These are phyloP conservation scores for Entoloma clypeatum DNA, from an alignment of 1,284 basidiomycete genomes.

Conservation along the genomic window DNA sequence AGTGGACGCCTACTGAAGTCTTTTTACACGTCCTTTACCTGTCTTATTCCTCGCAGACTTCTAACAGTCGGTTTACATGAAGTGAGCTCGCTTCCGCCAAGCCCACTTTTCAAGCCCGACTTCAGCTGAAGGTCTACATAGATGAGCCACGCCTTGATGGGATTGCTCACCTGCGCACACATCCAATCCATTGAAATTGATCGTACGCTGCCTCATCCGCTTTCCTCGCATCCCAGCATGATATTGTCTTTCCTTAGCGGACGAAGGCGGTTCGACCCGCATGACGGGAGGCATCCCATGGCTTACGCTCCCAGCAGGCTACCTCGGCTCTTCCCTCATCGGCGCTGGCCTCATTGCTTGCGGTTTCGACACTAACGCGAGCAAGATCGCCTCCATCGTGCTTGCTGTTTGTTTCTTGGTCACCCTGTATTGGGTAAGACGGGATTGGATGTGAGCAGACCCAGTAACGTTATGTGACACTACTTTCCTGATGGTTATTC, in stretches of 20 bases:
- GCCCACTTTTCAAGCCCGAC: no score
- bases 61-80: slow-evolving; percentile 91
- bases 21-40: neutral
- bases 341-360: slow-evolving; percentile 89
- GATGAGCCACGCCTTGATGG: slow-evolving; percentile 83
- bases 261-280: slow-evolving; percentile 89
- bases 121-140: slow-evolving; percentile 30
- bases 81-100: slow-evolving; percentile 37
- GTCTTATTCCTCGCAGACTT: slow-evolving; percentile 47
- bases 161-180: slow-evolving; percentile 84
- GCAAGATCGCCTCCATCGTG: slow-evolving; percentile 83
- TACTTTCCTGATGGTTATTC: neutral
- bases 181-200: slow-evolving; percentile 88
- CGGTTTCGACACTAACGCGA: slow-evolving; percentile 92
- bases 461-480: slow-evolving; percentile 1
- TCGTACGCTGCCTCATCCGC: slow-evolving; percentile 44
- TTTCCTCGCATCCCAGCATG: no score
- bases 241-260: no score
- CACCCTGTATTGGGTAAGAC: slow-evolving; percentile 88
- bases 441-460: slow-evolving; percentile 68
- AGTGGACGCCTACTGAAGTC: slow-evolving; percentile 30
- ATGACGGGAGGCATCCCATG: slow-evolving; percentile 92
- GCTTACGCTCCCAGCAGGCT: slow-evolving; percentile 86
- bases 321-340: slow-evolving; percentile 89
- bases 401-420: slow-evolving; percentile 87